Conservation (phyloP, 2,329 filamentous ascomycete genomes). For the Colletotrichum gigasporum region DNA sequence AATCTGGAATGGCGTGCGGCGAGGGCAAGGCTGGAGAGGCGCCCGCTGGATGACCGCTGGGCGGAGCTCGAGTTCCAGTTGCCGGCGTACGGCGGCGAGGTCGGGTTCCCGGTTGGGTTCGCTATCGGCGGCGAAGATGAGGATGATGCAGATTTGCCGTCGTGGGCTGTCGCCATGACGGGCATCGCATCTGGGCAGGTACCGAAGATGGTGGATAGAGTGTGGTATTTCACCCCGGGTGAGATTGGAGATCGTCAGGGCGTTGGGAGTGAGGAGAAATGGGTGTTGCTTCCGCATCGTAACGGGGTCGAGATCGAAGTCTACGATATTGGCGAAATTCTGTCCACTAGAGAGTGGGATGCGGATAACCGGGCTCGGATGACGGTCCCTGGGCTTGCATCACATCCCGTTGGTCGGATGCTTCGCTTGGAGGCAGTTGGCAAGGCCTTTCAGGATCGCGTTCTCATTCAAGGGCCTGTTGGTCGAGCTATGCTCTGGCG, state of each 20-base stretch:
- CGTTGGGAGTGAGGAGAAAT: background rate
- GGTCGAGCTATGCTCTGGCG: background rate
- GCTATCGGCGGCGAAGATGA: background rate
- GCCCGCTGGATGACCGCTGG: background rate
- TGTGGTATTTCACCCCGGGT: background rate
- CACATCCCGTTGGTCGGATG: too few species aligned
- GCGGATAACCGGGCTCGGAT: background rate
- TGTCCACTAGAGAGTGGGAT: background rate
- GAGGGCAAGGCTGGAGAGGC: background rate
- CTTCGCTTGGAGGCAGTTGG: background rate
- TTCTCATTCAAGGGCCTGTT: background rate
- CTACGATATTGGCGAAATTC: background rate
- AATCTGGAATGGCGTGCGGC: background rate
- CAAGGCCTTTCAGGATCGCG: background rate
- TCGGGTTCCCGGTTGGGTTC: background rate
- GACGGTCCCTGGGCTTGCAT: background rate
- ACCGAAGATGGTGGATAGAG: background rate
- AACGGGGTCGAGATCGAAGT: background rate
- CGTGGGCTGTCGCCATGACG: background rate
- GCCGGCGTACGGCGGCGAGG: background rate
- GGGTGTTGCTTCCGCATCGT: background rate
- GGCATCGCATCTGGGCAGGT: background rate
- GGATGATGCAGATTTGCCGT: background rate
- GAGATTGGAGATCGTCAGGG: conserved; percentile 7
- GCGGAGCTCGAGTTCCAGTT: background rate